phyloP scores from a whole-genome alignment of 257 asterid genomes.

The Petunia secreta region DNA sequence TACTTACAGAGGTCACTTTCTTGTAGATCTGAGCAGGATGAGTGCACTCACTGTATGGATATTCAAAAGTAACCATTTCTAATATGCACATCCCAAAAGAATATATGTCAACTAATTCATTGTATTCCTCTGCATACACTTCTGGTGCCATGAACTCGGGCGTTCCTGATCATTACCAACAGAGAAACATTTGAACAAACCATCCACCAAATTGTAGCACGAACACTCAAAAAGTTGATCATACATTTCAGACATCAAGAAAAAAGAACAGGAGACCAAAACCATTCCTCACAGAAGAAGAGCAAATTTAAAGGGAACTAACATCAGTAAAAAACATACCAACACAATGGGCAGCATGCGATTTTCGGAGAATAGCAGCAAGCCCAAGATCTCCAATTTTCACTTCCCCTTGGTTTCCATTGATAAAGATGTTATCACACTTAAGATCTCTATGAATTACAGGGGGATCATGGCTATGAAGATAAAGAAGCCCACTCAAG shows the following conservation, averaged over 20 bases:
- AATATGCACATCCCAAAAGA: slow-evolving; percentile 61
- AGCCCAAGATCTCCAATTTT: slow-evolving; percentile 64
- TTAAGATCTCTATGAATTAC: slow-evolving; percentile 66
- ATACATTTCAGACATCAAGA: neutral
- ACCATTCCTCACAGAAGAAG: neutral
- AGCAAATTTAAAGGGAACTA: neutral
- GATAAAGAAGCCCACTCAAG: slow-evolving; percentile 55
- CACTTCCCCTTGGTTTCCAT: slow-evolving; percentile 64
- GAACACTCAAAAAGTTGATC: slow-evolving; percentile 20
- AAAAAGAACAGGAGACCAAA: neutral
- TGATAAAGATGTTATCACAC: slow-evolving; percentile 57
- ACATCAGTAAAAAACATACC: slow-evolving; percentile 34
- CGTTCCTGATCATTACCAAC: slow-evolving; percentile 41
- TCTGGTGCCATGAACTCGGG: slow-evolving; percentile 68
- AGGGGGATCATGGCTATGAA: slow-evolving; percentile 61
- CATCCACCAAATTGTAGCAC: neutral
- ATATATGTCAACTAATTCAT: slow-evolving; percentile 58
- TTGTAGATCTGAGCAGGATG: slow-evolving; percentile 62
- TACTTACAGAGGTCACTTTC: slow-evolving; percentile 57
- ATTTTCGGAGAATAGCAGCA: slow-evolving; percentile 54
- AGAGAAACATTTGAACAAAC: slow-evolving; percentile 15
- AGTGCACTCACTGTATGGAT: slow-evolving; percentile 60
- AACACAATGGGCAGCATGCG: slow-evolving; percentile 61
- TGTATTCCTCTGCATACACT: slow-evolving; percentile 61
- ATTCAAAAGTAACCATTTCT: slow-evolving; percentile 60